Evolutionary conservation across 768 basidiomycete genomes (phyloP).

Genomic region (Suillus subalutaceus): DNA sequence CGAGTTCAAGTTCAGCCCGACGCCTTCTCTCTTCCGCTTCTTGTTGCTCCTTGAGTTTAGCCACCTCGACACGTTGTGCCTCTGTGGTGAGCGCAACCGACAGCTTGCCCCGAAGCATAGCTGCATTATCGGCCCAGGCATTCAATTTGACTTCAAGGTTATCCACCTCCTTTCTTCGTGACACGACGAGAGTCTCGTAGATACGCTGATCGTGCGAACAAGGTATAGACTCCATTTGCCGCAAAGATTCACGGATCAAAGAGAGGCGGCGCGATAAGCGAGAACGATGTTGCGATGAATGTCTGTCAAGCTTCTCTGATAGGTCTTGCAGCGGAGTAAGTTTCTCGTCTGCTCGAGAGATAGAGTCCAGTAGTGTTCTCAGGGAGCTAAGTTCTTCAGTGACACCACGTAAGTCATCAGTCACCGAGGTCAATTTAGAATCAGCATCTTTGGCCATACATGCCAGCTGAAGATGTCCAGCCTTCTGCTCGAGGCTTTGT

Average conservation of each 20-base stretch:
- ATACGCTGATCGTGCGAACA: conserved; percentile 44
- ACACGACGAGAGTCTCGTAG: conserved; percentile 50
- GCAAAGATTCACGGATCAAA: conserved; percentile 55
- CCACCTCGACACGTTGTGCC: conserved; percentile 44
- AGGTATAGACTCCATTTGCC: conserved; percentile 54
- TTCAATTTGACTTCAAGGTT: conserved; percentile 52
- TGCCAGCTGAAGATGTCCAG: conserved; percentile 52
- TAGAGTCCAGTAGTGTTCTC: conserved; percentile 37
- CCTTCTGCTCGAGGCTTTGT: conserved; percentile 50
- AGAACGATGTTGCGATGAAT: conserved; percentile 37
- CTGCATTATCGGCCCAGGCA: conserved; percentile 47
- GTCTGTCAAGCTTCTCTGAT: conserved; percentile 37
- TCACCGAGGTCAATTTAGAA: conserved; percentile 37
- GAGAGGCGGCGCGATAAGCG: conserved; percentile 52
- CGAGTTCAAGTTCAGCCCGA: conserved; percentile 18
- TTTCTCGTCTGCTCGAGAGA: conserved; percentile 31
- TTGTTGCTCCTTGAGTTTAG: conserved; percentile 33
- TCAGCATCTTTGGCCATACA: conserved; percentile 59
- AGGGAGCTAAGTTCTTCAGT: conserved; percentile 43
- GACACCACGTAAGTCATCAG: conserved; percentile 42
- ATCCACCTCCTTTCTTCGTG: conserved; percentile 53
- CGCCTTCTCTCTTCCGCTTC: conserved; percentile 28
- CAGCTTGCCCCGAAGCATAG: conserved; percentile 34
- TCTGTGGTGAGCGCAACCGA: conserved; percentile 45
- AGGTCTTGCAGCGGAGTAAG: conserved; percentile 41